Evolutionary conservation across 306 rosid genomes (phyloP), one percentile per base, ranked within the genome.

Genomic region (Calophaca sinica): DNA sequence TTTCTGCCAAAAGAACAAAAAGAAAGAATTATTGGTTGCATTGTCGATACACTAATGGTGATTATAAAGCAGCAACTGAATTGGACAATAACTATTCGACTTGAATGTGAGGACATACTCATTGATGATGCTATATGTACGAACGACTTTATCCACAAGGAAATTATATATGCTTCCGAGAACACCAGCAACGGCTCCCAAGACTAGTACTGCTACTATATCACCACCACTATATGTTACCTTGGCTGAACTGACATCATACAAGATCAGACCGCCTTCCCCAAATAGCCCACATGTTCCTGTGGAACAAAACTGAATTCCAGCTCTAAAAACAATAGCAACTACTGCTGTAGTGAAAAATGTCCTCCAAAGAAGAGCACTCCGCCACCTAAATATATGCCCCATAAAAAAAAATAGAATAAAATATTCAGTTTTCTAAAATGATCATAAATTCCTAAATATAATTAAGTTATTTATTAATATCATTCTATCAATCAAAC

Each of bases 321-420:
- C 85, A 63, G 80, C 72, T 86, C 88, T 86, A 81, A 90, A 75
- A 80, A 91, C 90, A 68, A 93, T 87, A 26, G 92, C 97, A 63
- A 93, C 98, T 14, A 93, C 93, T 53, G 97, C 98, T 11, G 98
- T 93, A 9, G 98, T 93, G 81, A 93, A 93, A 83, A 93, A 90
- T 33, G 91, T 73, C 78, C 97, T 90, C 98, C 98, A 93, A 5
- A 93, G 93, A 79, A 93, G 97, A 77, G 98, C 87, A 77, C 90
- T 93, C 80, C 97, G 83, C 98, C 98, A 93, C 98, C 96, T 89
- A 73, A 35, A 66, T 55, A 14, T 42, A 62, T 20, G 71, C 13
- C 70, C 31, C 55, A 12, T 49, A 42, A 68, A 33, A 51, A 79
- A 65, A 11, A 64, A 20, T 38, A 77, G 62, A 9, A 78, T 15